These are phyloP conservation scores for Discostella stelligera DNA, from an alignment of 352 stramenopile species.

Conservation along the genomic window DNA sequence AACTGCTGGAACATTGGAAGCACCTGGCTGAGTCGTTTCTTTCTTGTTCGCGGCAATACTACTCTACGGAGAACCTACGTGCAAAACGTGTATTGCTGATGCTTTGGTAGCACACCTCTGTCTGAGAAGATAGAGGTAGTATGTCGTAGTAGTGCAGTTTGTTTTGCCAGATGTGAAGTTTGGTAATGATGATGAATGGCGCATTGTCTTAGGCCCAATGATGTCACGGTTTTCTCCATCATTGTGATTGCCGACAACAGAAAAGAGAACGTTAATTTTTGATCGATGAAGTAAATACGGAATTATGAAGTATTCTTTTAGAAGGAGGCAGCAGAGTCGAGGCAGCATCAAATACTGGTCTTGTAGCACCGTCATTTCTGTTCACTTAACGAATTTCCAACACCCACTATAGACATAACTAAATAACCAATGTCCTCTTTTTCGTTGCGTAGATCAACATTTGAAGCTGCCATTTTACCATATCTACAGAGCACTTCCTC, in stretches of 20 bases:
- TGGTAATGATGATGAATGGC: too few species aligned
- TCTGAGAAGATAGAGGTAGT: too few species aligned
- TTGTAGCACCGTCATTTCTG: not conserved
- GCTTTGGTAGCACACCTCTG: too few species aligned
- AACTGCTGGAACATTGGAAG: not conserved
- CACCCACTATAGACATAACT: conserved; percentile 62
- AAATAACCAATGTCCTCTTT: conserved; percentile 75
- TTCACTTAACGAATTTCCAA: conserved; percentile 44
- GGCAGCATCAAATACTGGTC: not conserved
- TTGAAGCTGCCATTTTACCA: conserved; percentile 49
- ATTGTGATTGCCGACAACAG: not conserved
- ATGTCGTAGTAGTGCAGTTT: too few species aligned
- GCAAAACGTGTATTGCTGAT: too few species aligned
- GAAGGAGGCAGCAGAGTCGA: too few species aligned
- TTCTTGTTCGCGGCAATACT: too few species aligned
- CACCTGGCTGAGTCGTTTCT: not conserved
- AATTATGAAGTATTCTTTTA: too few species aligned
- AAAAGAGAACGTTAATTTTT: not conserved
- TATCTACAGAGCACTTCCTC: conserved; percentile 62
- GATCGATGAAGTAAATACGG: not conserved
- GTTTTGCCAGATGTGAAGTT: too few species aligned
- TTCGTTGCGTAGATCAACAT: conserved; percentile 52
- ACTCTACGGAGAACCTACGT: too few species aligned
- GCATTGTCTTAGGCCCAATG: not conserved
- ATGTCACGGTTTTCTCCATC: not conserved